Base-by-base conservation (phyloP, 1,284 basidiomycete genomes). In the Omphalotus olearius region DNA sequence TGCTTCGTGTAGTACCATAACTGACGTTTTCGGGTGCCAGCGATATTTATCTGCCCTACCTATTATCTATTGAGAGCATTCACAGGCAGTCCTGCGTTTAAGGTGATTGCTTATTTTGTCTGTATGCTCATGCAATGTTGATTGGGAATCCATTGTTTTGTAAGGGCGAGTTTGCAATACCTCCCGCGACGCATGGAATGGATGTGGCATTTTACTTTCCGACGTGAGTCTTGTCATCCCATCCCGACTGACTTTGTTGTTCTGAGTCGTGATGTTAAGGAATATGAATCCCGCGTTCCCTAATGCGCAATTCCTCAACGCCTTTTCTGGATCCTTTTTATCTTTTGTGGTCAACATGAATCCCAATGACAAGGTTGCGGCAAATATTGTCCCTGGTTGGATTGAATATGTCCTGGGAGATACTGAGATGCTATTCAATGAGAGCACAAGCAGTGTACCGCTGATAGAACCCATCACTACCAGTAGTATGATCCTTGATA, bases 121-220 rank as follows among this genome's bases (percentile, higher is more conserved):
- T n/a, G n/a, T n/a, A n/a, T n/a, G n/a, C n/a, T n/a, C n/a, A n/a
- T n/a, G n/a, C n/a, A n/a, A n/a, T n/a, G n/a, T n/a, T 35, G 39
- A 9, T 9, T 11, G 13, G n/a, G n/a, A n/a, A n/a, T 6, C 36
- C 30, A 23, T 17, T 48, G 18, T 26, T 23, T 2, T 26, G 16
- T 33, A 28, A 63, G 60, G 62, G 60, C 6, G 40, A 56, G 44
- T 61, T 62, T 39, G 62, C 60, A 10, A 52, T 63, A 17, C 60
- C 60, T 17, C 62, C 59, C 30, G 62, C 52, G 3, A 18, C 11
- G 3, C 62, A 63, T 45, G 62, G 56, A 10, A 38, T 46, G 42
- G 62, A 63, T 45, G 43, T 59, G 2, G 43, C 35, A 9, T 63
- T 61, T 45, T 62, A 62, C 43, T 60, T 63, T 51, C 52, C 58